phyloP scores from a whole-genome alignment of 352 stramenopile genomes.

The Phytophthora kernoviae region DNA sequence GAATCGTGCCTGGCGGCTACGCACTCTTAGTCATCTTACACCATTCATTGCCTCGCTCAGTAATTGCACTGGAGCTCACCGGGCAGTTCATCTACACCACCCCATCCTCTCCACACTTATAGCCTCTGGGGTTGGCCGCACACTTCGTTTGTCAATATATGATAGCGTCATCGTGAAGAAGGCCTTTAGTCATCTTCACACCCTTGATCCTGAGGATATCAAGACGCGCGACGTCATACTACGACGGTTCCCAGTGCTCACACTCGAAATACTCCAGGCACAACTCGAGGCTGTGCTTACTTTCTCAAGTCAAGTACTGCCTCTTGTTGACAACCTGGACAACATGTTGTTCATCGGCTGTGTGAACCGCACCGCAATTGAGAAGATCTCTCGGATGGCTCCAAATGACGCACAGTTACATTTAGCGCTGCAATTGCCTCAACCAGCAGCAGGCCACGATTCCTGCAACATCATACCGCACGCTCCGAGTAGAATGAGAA shows the following conservation, averaged over 20 bases:
- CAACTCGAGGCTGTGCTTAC: slow-evolving; percentile 38
- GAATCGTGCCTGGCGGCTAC: slow-evolving; percentile 65
- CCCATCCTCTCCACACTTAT: slow-evolving; percentile 60
- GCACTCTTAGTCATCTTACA: slow-evolving; percentile 29
- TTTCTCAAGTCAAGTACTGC: slow-evolving; percentile 27
- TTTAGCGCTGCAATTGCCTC: slow-evolving; percentile 7
- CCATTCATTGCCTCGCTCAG: slow-evolving; percentile 6
- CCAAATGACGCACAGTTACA: slow-evolving; percentile 3
- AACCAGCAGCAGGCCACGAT: slow-evolving; percentile 1
- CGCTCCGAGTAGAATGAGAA: slow-evolving; percentile 56
- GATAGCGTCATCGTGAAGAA: slow-evolving; percentile 65
- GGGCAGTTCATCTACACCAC: slow-evolving; percentile 76
- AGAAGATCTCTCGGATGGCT: slow-evolving; percentile 5
- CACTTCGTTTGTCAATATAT: slow-evolving; percentile 65
- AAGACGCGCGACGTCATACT: slow-evolving; percentile 65
- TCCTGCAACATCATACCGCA: slow-evolving; percentile 52
- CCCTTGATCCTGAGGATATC: slow-evolving; percentile 48
- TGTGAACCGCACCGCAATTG: slow-evolving; percentile 31
- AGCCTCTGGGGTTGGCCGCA: slow-evolving; percentile 51
- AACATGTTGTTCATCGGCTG: slow-evolving; percentile 59
- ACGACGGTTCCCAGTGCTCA: slow-evolving; percentile 41
- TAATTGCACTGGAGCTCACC: slow-evolving; percentile 79
- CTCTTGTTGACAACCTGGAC: slow-evolving; percentile 45
- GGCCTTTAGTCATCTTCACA: slow-evolving; percentile 57
- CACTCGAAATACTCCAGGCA: slow-evolving; percentile 36